These are phyloP conservation scores for Chlorella sp. DNA, from an alignment of 139 green algal genomes.

Conservation along the genomic window DNA sequence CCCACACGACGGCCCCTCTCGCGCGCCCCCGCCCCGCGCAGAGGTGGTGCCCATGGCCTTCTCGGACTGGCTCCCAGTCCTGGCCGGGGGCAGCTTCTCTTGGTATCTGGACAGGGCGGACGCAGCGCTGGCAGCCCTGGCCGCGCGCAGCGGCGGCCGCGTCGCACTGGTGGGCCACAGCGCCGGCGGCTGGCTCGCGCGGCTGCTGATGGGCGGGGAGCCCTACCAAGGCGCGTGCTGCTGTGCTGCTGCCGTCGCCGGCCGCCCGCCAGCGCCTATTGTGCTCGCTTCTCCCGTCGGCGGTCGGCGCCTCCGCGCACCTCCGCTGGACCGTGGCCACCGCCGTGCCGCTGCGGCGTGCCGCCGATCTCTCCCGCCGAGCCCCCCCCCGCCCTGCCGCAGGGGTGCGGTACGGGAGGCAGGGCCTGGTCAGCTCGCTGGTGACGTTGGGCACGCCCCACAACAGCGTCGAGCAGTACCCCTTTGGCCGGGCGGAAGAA, in stretches of 20 bases:
- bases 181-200: constrained; percentile 49
- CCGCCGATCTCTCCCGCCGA: too few species aligned
- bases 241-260: too few species aligned
- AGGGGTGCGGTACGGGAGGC: constrained; percentile 22
- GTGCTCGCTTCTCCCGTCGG: too few species aligned
- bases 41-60: constrained; percentile 13
- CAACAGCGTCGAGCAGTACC: constrained; percentile 40
- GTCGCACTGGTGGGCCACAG: constrained; percentile 48
- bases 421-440: constrained; percentile 29
- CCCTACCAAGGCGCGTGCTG: constrained; percentile 32
- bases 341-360: background rate
- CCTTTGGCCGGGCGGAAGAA: constrained; percentile 28
- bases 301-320: too few species aligned
- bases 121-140: background rate
- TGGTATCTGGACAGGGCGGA: constrained; percentile 32
- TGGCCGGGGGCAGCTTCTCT: background rate
- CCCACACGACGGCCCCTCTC: background rate
- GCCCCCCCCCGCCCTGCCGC: background rate
- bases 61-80: constrained; percentile 11
- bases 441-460: constrained; percentile 56
- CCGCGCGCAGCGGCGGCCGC: constrained; percentile 12
- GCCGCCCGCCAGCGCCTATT: too few species aligned
- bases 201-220: constrained; percentile 37
- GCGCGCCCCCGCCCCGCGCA: background rate
- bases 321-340: too few species aligned